Conservation (phyloP, 2,329 filamentous ascomycete species). For the Diplodia scrobiculata region DNA sequence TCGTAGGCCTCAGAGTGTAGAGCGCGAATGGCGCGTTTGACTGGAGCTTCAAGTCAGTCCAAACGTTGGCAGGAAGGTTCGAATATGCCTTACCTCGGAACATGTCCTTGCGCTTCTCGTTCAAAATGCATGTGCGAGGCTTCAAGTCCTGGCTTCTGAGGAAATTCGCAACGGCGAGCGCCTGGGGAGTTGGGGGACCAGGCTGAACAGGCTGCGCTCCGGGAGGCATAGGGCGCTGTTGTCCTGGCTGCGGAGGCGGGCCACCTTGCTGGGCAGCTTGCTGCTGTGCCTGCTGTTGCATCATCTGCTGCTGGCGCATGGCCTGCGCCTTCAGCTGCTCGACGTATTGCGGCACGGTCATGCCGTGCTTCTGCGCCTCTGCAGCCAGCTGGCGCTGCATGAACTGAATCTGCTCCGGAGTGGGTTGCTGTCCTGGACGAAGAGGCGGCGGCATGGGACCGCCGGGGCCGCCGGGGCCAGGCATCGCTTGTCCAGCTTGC, state of each 20-base stretch:
- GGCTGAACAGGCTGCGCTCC: slow-evolving; percentile 75
- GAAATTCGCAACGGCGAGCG: slow-evolving; percentile 86
- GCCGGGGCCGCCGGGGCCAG: slow-evolving; percentile 14
- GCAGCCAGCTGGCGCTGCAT: slow-evolving; percentile 82
- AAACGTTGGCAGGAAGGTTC: neutral
- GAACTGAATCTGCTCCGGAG: slow-evolving; percentile 78
- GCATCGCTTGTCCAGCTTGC: slow-evolving; percentile 23
- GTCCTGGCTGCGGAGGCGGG: slow-evolving; percentile 62
- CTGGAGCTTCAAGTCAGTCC: slow-evolving; percentile 50
- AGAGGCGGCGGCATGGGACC: slow-evolving; percentile 29
- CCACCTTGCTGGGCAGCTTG: slow-evolving; percentile 43
- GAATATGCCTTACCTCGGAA: slow-evolving; percentile 70
- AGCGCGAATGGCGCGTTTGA: slow-evolving; percentile 92
- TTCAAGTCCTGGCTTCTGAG: slow-evolving; percentile 83
- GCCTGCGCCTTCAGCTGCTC: slow-evolving; percentile 57
- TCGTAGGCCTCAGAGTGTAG: slow-evolving; percentile 86
- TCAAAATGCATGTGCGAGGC: slow-evolving; percentile 84
- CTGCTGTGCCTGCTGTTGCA: slow-evolving; percentile 40
- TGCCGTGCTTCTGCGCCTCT: slow-evolving; percentile 80
- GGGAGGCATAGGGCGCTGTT: slow-evolving; percentile 80
- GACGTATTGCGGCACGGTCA: slow-evolving; percentile 83
- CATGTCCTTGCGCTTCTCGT: slow-evolving; percentile 97
- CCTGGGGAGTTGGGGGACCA: slow-evolving; percentile 83
- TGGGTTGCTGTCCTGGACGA: slow-evolving; percentile 58
- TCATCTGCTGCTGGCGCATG: slow-evolving; percentile 55